phyloP scores from a whole-genome alignment of 164 flowering plant genomes.

The Chimonanthus praecox region DNA sequence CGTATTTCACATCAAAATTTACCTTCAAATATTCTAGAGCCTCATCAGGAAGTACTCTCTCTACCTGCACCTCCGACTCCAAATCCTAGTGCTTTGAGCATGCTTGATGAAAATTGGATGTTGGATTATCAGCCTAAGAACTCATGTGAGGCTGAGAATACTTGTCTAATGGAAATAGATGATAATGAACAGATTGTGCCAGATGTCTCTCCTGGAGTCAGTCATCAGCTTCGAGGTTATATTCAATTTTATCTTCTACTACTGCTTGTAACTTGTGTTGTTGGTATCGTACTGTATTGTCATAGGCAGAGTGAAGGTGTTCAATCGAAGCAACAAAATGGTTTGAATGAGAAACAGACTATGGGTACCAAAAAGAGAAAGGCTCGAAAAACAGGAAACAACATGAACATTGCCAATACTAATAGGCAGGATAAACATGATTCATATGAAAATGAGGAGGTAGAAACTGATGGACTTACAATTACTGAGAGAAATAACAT shows the following conservation, averaged over 20 bases:
- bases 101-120: slow-evolving; percentile 1
- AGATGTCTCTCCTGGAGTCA: not conserved
- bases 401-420: slow-evolving; percentile 17
- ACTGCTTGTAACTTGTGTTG: not conserved
- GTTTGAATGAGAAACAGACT: slow-evolving; percentile 15
- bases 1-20: not conserved
- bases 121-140: not conserved
- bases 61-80: slow-evolving; percentile 16
- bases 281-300: slow-evolving; percentile 4
- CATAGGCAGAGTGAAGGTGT: slow-evolving; percentile 6
- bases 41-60: slow-evolving; percentile 18
- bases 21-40: slow-evolving; percentile 5
- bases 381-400: slow-evolving; percentile 30
- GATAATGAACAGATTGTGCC: slow-evolving; percentile 3
- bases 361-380: slow-evolving; percentile 43
- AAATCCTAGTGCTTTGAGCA: not conserved
- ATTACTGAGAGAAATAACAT: slow-evolving; percentile 17
- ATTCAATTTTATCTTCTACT: not conserved
- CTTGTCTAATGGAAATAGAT: slow-evolving; percentile 5
- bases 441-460: slow-evolving; percentile 21
- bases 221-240: not conserved
- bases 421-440: slow-evolving; percentile 15
- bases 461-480: slow-evolving; percentile 5
- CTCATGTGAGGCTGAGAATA: slow-evolving; percentile 8
- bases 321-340: slow-evolving; percentile 13